Percentiles rank a stretch among this genome's conserved stretches.
These are phyloP conservation scores for Penicillium coffeae DNA, from an alignment of 495 filamentous ascomycete species.

Conservation along the genomic window DNA sequence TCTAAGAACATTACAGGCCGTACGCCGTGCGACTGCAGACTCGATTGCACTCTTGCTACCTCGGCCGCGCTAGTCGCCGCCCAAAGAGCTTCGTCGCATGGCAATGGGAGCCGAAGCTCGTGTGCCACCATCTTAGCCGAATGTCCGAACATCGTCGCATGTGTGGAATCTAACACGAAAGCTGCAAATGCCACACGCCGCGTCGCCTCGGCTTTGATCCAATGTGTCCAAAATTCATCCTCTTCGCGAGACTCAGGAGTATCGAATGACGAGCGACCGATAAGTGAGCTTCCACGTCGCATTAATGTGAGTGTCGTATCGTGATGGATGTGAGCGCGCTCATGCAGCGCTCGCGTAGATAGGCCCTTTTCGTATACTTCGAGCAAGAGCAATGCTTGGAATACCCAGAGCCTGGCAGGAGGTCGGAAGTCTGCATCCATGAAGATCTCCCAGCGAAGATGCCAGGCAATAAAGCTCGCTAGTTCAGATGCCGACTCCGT, in stretches of 20 bases:
- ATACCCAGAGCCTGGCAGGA: slow-evolving; percentile 95
- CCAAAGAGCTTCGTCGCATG: slow-evolving; percentile 93
- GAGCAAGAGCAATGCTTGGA: slow-evolving; percentile 84
- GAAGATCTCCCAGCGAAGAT: slow-evolving; percentile 89
- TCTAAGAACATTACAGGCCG: slow-evolving; percentile 88
- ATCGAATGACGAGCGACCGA: slow-evolving; percentile 83
- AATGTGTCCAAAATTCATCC: slow-evolving; percentile 94
- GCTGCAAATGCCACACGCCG: slow-evolving; percentile 88
- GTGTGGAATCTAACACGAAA: slow-evolving; percentile 92
- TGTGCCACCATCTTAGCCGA: slow-evolving; percentile 96
- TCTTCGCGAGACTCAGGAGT: slow-evolving; percentile 80
- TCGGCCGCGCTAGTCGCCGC: slow-evolving; percentile 85
- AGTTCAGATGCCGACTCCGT: slow-evolving; percentile 72
- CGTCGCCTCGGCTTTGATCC: slow-evolving; percentile 93
- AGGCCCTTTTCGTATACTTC: slow-evolving; percentile 98
- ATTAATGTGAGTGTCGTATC: slow-evolving; percentile 94
- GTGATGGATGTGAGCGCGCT: slow-evolving; percentile 95
- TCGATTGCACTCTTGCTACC: slow-evolving; percentile 81
- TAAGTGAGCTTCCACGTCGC: slow-evolving; percentile 86
- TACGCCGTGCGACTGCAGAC: slow-evolving; percentile 74
- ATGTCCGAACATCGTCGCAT: slow-evolving; percentile 98
- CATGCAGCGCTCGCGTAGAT: slow-evolving; percentile 83
- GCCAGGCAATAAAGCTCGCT: slow-evolving; percentile 84
- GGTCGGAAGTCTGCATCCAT: slow-evolving; percentile 88
- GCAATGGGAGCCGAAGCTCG: slow-evolving; percentile 87